Conservation (phyloP, 1,284 basidiomycete species). For the Malassezia brasiliensis region DNA sequence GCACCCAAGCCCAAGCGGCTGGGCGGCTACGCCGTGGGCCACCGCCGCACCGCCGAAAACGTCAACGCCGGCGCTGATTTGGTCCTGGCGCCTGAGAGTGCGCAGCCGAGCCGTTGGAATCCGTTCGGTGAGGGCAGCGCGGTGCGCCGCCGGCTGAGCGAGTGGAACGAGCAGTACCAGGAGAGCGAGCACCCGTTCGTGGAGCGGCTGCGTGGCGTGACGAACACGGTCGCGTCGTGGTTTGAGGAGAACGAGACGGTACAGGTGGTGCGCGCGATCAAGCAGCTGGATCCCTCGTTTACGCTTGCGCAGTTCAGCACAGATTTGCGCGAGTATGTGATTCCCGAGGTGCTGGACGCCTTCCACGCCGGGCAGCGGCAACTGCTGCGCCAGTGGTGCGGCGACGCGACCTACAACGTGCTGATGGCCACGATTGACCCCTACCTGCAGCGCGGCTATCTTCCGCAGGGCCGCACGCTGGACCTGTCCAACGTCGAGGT, state of each 20-base stretch:
- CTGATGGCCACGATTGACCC: slow-evolving; percentile 95
- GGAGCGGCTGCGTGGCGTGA: slow-evolving; percentile 68
- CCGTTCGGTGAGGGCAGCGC: slow-evolving; percentile 34
- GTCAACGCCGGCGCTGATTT: slow-evolving; percentile 27
- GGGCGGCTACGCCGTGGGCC: slow-evolving; percentile 34
- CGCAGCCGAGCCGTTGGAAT: slow-evolving; percentile 29
- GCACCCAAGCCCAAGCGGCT: slow-evolving; percentile 13
- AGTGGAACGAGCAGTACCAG: slow-evolving; percentile 55
- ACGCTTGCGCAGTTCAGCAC: slow-evolving; percentile 74
- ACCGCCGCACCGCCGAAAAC: slow-evolving; percentile 23
- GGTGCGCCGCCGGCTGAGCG: slow-evolving; percentile 26
- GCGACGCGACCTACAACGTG: slow-evolving; percentile 84
- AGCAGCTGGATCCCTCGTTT: slow-evolving; percentile 74
- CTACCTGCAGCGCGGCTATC: slow-evolving; percentile 75
- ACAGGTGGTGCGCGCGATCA: slow-evolving; percentile 78
- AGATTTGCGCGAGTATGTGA: slow-evolving; percentile 89
- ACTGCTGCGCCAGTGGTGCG: slow-evolving; percentile 79
- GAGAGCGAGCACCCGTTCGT: slow-evolving; percentile 90
- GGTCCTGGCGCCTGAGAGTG: slow-evolving; percentile 35
- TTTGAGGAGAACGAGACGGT: slow-evolving; percentile 98
- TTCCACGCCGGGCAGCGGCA: slow-evolving; percentile 82
- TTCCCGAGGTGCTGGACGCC: slow-evolving; percentile 93
- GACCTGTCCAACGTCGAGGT: slow-evolving; percentile 42
- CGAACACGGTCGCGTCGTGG: slow-evolving; percentile 72
- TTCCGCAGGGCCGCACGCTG: slow-evolving; percentile 43